Percentiles rank a stretch among this genome's conserved stretches.
phyloP scores from a whole-genome alignment of 2,329 filamentous ascomycete species.

The Pseudogymnoascus sp. region DNA sequence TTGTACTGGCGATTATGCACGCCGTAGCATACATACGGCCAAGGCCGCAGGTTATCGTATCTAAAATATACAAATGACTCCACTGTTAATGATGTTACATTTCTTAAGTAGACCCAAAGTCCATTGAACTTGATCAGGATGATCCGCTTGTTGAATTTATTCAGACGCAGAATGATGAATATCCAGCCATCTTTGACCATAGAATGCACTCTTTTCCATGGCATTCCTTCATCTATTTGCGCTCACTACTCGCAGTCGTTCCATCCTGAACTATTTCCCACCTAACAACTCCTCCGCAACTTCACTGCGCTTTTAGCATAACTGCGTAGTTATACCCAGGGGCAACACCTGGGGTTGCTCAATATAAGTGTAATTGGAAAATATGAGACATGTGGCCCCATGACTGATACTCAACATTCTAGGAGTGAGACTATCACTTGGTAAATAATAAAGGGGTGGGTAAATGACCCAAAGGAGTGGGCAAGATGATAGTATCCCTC shows the following conservation, averaged over 20 bases:
- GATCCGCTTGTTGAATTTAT: neutral
- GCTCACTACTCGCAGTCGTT: neutral
- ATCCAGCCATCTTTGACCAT: neutral
- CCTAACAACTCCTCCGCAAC: neutral
- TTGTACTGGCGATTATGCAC: constrained; percentile 15
- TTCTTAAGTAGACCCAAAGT: no score
- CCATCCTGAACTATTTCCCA: neutral
- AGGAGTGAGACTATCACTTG: neutral
- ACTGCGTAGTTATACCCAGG: neutral
- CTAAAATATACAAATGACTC: no score
- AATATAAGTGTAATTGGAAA: neutral
- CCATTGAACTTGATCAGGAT: neutral
- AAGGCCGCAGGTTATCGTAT: constrained; percentile 3
- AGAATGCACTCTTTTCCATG: neutral
- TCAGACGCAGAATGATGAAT: neutral
- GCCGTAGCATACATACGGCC: constrained; percentile 13
- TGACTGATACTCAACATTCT: neutral
- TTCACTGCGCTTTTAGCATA: neutral
- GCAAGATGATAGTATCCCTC: neutral
- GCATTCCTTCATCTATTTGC: neutral
- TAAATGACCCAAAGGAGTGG: neutral
- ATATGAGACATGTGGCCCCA: neutral
- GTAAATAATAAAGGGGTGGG: neutral
- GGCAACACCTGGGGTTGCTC: neutral
- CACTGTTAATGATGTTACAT: no score